A percentile compares a stretch with the other conserved stretches of the same genome.
phyloP scores from a whole-genome alignment of 805 yeast genomes.

The Ogataea sp. region DNA sequence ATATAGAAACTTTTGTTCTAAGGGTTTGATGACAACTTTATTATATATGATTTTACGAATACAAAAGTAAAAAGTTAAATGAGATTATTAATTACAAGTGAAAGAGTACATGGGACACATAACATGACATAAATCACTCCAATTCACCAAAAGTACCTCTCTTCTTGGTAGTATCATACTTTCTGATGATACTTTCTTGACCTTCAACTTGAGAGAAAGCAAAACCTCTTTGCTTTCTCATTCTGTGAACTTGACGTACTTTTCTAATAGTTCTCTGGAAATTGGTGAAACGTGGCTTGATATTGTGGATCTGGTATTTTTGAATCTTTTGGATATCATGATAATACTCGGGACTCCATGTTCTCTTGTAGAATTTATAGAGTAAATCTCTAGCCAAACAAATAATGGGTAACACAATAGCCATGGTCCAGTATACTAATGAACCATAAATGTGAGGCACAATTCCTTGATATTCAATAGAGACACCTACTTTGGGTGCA shows the following conservation, averaged over 20 bases:
- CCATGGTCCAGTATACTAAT: constrained; percentile 74
- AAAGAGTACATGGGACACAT: too few species aligned
- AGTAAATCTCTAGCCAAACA: constrained; percentile 82
- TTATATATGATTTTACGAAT: too few species aligned
- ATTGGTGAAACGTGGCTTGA: constrained; percentile 92
- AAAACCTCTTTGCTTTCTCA: constrained; percentile 97
- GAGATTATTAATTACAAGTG: too few species aligned
- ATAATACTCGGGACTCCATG: constrained; percentile 85
- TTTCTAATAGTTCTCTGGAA: constrained; percentile 96
- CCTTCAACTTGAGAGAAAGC: constrained; percentile 97
- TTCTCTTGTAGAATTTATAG: constrained; percentile 92
- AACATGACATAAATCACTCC: constrained; percentile 8
- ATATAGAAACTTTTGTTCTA: too few species aligned
- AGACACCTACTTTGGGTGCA: constrained; percentile 78
- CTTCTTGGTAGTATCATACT: constrained; percentile 88
- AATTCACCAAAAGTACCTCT: constrained; percentile 28
- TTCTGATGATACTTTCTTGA: constrained; percentile 83
- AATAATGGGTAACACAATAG: constrained; percentile 64
- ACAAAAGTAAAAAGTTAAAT: too few species aligned
- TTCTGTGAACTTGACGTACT: constrained; percentile 96
- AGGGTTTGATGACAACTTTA: not conserved
- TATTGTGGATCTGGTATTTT: constrained; percentile 87
- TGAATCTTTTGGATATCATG: constrained; percentile 97
- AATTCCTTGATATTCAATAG: constrained; percentile 79
- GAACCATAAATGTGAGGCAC: constrained; percentile 70